These are phyloP conservation scores for Fusarium lyarnte DNA, from an alignment of 2,329 filamentous ascomycete species.

Conservation along the genomic window DNA sequence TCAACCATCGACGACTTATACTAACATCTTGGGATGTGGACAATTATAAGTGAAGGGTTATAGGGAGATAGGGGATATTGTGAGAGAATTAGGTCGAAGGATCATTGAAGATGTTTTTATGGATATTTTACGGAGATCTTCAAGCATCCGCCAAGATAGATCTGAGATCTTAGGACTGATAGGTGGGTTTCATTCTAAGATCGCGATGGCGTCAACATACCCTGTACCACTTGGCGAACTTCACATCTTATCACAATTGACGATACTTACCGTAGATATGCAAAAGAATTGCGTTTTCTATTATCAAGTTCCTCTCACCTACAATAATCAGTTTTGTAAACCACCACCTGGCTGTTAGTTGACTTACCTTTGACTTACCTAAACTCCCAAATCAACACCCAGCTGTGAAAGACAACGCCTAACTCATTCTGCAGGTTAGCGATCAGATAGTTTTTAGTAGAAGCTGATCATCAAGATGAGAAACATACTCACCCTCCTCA, in stretches of 20 bases:
- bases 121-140: neutral
- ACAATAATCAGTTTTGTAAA: rapidly evolving
- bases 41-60: neutral
- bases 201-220: neutral
- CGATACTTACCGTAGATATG: rapidly evolving
- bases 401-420: rapidly evolving
- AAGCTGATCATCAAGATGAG: conserved; percentile 16
- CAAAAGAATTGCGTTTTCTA: no score
- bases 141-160: neutral
- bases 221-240: neutral
- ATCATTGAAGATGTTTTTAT: neutral
- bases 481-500: conserved; percentile 4
- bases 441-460: neutral
- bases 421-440: rapidly evolving
- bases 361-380: neutral
- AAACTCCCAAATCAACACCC: neutral
- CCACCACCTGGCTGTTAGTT: neutral
- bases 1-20: neutral
- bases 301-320: no score
- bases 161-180: neutral
- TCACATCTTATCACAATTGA: neutral
- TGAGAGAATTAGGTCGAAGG: neutral
- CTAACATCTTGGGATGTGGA: neutral
- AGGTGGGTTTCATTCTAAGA: neutral
- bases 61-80: no score